Percentiles rank a stretch among this genome's conserved stretches.
Evolutionary conservation across 768 basidiomycete species (phyloP).

Genomic region (Strobilomyces dryophilus): DNA sequence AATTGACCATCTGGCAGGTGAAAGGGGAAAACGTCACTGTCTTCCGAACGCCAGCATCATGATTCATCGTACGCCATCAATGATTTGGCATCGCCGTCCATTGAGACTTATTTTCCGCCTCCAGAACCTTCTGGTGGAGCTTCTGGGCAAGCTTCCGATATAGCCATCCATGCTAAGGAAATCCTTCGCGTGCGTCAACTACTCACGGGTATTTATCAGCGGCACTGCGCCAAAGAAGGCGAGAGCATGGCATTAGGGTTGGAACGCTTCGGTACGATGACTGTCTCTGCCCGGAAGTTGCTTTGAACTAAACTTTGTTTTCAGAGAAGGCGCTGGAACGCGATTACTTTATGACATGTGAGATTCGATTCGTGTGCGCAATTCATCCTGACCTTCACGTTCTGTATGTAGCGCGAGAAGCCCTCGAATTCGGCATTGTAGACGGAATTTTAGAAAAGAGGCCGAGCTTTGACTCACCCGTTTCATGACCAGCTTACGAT

Average conservation of each 20-base stretch:
- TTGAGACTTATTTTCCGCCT: conserved; percentile 8
- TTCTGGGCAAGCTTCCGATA: conserved; percentile 92
- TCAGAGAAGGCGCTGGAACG: conserved; percentile 86
- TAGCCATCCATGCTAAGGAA: conserved; percentile 96
- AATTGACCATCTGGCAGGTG: conserved; percentile 41
- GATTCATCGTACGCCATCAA: conserved; percentile 85
- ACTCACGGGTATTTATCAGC: conserved; percentile 85
- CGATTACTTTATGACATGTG: conserved; percentile 95
- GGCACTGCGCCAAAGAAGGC: conserved; percentile 67
- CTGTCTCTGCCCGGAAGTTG: conserved; percentile 19
- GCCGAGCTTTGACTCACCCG: conserved; percentile 40
- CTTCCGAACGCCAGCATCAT: conserved; percentile 94
- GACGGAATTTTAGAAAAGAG: conserved; percentile 86
- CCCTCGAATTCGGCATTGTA: conserved; percentile 86
- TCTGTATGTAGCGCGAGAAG: conserved; percentile 66
- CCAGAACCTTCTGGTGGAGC: conserved; percentile 96
- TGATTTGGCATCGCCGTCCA: neutral
- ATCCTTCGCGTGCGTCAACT: conserved; percentile 84
- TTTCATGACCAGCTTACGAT: conserved; percentile 12
- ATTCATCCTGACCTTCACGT: conserved; percentile 21
- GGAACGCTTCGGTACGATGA: conserved; percentile 72
- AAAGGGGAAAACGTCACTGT: conserved; percentile 86
- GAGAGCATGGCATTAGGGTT: conserved; percentile 64
- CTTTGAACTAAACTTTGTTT: conserved; percentile 16
- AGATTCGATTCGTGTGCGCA: conserved; percentile 9